Base-by-base conservation (phyloP, 2,329 filamentous ascomycete species). In the Alternaria angustiovoidea region DNA sequence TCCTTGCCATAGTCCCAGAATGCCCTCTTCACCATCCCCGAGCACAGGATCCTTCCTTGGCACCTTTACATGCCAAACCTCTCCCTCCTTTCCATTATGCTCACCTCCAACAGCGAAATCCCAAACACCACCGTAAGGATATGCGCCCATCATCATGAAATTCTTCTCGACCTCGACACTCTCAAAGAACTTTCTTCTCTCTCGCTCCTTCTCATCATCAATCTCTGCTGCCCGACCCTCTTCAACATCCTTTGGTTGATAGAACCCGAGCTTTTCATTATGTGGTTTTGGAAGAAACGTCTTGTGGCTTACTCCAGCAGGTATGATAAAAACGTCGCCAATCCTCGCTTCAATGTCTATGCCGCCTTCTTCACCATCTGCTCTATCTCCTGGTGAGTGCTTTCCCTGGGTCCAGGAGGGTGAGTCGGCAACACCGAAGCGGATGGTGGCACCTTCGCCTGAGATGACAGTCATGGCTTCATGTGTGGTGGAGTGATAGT, bases 241-340 rank as follows among this genome's bases (percentile, higher is more conserved):
- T 9, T 46, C 36, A 30, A 63, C 54, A 30, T 80, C 74, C 0
- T 83, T 82, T 0, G 84, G 84, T 34, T 81, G 81, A 54, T 85
- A 61, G 22, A 85, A 74, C 28, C 60, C 66, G 57, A 85, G 80
- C 4, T 71, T 69, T 0, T 71, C 30, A 3, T 61, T 75, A 8
- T 65, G 63, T 0, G 83, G 82, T 8, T 53, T 67, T 0, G 83
- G 77, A 32, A 83, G 65, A 62, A 81, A 81, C 0, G 84, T 86
- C 74, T 87, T 87, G 66, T 88, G 86, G 9, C 84, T 81, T 1
- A 85, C 80, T 0, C 86, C 86, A 0, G 85, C 84, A 0, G 87
- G 87, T 3, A 88, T 78, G 16, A 88, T 75, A 61, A 89, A 88
- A 0, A 88, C 85, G 64, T 89, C 87, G 1, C 87, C 87, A 0